These are phyloP conservation scores for Fusarium sp. DNA, from an alignment of 2,329 filamentous ascomycete species.

Conservation along the genomic window DNA sequence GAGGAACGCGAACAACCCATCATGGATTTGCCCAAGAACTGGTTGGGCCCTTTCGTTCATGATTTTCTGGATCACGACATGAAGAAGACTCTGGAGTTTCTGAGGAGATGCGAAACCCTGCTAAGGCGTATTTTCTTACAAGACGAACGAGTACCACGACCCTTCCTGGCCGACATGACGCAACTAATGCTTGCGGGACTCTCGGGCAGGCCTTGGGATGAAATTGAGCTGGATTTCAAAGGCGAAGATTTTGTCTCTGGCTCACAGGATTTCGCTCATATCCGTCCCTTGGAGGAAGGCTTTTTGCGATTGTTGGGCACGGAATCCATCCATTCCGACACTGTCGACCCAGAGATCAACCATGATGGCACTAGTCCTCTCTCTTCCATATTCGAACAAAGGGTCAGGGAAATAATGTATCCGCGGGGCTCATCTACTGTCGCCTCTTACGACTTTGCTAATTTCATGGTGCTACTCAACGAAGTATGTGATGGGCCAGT, in stretches of 20 bases:
- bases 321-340: conserved; percentile 19
- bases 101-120: conserved; percentile 28
- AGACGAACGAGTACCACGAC: conserved; percentile 24
- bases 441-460: conserved; percentile 20
- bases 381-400: conserved; percentile 34
- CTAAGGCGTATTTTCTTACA: conserved; percentile 10
- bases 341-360: background rate
- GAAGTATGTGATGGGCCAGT: conserved; percentile 27
- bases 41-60: conserved; percentile 33
- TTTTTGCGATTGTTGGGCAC: conserved; percentile 39
- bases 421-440: conserved; percentile 24
- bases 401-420: conserved; percentile 38
- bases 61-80: conserved; percentile 41
- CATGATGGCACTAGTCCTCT: background rate
- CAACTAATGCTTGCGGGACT: conserved; percentile 20
- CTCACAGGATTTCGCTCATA: background rate
- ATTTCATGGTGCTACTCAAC: conserved; percentile 43
- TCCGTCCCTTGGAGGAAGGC: conserved; percentile 39
- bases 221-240: conserved; percentile 15
- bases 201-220: background rate
- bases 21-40: conserved; percentile 42
- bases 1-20: conserved; percentile 14
- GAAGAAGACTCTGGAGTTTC: conserved; percentile 27
- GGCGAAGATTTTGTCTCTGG: conserved; percentile 6
- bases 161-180: conserved; percentile 26